Evolutionary conservation across 202 grass and related monocot genomes (phyloP), one percentile per base, ranked within the genome.

Genomic region (Alloteropsis angusta): DNA sequence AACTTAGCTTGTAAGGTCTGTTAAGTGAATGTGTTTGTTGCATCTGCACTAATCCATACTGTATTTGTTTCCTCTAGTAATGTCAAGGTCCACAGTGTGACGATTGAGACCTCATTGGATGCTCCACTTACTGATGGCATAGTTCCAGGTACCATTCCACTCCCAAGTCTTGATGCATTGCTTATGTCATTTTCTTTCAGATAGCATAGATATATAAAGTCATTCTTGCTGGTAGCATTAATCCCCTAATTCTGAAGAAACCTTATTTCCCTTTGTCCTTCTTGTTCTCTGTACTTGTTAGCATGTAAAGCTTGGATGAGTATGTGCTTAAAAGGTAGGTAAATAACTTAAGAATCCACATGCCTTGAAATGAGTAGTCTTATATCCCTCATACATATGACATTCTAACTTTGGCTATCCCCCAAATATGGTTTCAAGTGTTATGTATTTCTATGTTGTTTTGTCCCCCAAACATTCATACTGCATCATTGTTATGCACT

Each of bases 71-170:
- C 38, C 0, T 60, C 19, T 60, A 99, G 96, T 53, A 88, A 91
- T 74, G 82, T 99, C 71, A 82, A 82, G 18, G 68, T 99, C 45
- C 90, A 93, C 42, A 91, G 91, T 75, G 74, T 99, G 64, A 93
- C 88, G 19, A 84, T 99, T 62, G 46, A 93, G 60, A 83, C 90
- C 61, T 68, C 84, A 37, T 80, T 79, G 21, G 82, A 96, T 77
- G 87, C 96, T 82, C 85, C 86, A 65, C 80, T 87, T 18, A 96
- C 92, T 41, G 82, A 87, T 80, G 96, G 96, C 63, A 93, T 99
- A 71, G 92, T 99, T 72, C 90, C 88, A 91, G 92, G 92, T 93
- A 74, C 66, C 13, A 42, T 35, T 71, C 9, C 13, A 47, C 39
- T 10, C 58, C 0, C 4, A 2, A 60, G 56, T 50, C 13, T 50